These are phyloP conservation scores for Peronospora tabacina DNA, from an alignment of 352 stramenopile genomes.

Conservation along the genomic window DNA sequence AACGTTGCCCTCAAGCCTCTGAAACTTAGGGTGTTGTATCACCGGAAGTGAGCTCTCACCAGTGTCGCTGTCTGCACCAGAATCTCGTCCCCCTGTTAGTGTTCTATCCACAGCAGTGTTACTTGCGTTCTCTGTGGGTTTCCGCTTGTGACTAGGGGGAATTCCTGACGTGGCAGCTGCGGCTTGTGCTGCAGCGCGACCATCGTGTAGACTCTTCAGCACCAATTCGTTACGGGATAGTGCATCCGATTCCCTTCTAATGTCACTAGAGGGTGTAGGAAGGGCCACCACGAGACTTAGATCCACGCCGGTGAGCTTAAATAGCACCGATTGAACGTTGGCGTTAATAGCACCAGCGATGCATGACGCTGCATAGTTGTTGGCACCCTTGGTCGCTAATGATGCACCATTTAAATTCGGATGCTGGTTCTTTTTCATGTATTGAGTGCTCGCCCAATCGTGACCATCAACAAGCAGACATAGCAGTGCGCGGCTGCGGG, in stretches of 20 bases:
- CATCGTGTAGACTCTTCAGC: constrained; percentile 43
- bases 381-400: constrained; percentile 55
- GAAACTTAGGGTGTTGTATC: constrained; percentile 40
- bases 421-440: constrained; percentile 66
- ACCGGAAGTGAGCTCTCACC: constrained; percentile 22
- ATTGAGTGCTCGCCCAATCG: constrained; percentile 78
- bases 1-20: constrained; percentile 38
- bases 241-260: constrained; percentile 32
- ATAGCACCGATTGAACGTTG: constrained; percentile 54
- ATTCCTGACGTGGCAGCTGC: constrained; percentile 10
- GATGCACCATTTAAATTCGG: constrained; percentile 46
- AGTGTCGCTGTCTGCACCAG: constrained; percentile 24
- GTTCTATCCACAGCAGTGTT: constrained; percentile 12
- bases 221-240: constrained; percentile 51
- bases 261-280: constrained; percentile 14
- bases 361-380: constrained; percentile 67
- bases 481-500: constrained; percentile 52
- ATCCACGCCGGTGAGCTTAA: constrained; percentile 77
- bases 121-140: constrained; percentile 32
- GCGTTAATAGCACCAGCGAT: constrained; percentile 63
- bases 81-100: constrained; percentile 14
- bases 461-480: constrained; percentile 72
- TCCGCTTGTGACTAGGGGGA: constrained; percentile 43
- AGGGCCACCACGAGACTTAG: constrained; percentile 40
- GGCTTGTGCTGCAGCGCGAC: constrained; percentile 10